phyloP scores from a whole-genome alignment of 768 basidiomycete genomes.

The Tylopilus plumbeoviolaceoides region DNA sequence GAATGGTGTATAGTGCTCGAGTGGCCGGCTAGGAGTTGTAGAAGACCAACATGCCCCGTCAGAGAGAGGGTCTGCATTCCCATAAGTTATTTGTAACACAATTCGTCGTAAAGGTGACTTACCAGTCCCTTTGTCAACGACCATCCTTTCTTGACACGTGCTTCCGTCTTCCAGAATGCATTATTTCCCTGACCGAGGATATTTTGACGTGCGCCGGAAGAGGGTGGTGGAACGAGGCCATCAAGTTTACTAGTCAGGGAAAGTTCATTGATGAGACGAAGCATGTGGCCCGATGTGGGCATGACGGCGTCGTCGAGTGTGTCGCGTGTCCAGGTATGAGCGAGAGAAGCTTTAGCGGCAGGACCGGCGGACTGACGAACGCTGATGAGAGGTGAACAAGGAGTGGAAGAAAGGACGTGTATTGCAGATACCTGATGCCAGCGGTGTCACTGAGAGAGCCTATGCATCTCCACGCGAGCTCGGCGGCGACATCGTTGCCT shows the following conservation, averaged over 20 bases:
- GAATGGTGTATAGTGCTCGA: constrained; percentile 48
- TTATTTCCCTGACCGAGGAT: constrained; percentile 21
- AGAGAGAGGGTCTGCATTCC: constrained; percentile 66
- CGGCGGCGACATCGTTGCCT: constrained; percentile 78
- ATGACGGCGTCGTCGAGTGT: constrained; percentile 25
- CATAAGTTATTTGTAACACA: background rate
- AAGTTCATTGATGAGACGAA: constrained; percentile 22
- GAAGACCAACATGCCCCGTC: constrained; percentile 63
- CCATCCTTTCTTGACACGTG: constrained; percentile 22
- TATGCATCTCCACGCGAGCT: constrained; percentile 75
- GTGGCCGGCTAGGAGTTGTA: constrained; percentile 56
- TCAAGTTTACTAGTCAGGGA: constrained; percentile 20
- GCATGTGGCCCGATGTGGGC: constrained; percentile 22
- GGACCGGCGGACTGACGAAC: constrained; percentile 83
- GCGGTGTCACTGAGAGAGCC: constrained; percentile 68
- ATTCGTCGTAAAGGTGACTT: constrained; percentile 4
- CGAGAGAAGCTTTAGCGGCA: constrained; percentile 76
- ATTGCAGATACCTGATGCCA: constrained; percentile 61
- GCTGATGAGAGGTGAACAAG: constrained; percentile 36
- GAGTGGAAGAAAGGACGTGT: background rate
- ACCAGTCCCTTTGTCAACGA: constrained; percentile 18
- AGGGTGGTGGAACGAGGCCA: constrained; percentile 7
- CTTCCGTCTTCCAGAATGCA: constrained; percentile 28
- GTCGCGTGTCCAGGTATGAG: constrained; percentile 73
- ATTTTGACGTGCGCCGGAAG: background rate